These are phyloP conservation scores for Balansia obtecta DNA, from an alignment of 2,329 filamentous ascomycete genomes.

Conservation along the genomic window DNA sequence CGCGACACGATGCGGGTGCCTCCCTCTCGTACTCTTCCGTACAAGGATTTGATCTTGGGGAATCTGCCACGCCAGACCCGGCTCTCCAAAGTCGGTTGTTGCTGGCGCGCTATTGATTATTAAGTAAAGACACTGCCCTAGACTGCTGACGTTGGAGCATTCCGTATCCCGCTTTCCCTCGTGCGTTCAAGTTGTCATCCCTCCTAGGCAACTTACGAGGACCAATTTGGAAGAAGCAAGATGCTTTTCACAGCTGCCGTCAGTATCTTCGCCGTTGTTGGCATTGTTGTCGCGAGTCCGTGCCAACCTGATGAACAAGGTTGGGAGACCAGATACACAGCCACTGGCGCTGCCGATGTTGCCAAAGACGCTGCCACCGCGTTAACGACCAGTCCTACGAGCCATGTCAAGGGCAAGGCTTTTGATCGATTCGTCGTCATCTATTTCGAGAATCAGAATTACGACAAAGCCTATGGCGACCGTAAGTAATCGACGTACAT, in stretches of 20 bases:
- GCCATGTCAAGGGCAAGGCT: conserved; percentile 53
- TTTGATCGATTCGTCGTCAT: conserved; percentile 63
- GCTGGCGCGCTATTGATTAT: background rate
- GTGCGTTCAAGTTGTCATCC: background rate
- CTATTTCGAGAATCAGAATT: conserved; percentile 70
- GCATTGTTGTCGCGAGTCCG: conserved; percentile 13
- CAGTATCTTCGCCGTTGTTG: conserved; percentile 15
- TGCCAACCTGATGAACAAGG: conserved; percentile 8
- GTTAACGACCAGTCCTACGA: conserved; percentile 46
- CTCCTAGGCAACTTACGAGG: background rate
- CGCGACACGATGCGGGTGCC: no score
- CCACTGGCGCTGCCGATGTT: conserved; percentile 37
- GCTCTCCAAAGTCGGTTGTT: background rate
- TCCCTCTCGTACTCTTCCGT: no score
- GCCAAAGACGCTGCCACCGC: conserved; percentile 46
- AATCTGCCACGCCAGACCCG: no score
- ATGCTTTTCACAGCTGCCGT: conserved; percentile 10
- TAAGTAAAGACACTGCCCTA: background rate
- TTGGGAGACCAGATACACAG: conserved; percentile 34
- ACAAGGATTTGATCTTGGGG: no score
- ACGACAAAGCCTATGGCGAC: conserved; percentile 49
- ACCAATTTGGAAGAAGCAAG: background rate
- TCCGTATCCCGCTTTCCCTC: background rate
- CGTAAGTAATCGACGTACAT: conserved; percentile 25
- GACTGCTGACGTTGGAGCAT: background rate